Evolutionary conservation across 352 stramenopile genomes (phyloP).

Genomic region (Phytophthora litchii): DNA sequence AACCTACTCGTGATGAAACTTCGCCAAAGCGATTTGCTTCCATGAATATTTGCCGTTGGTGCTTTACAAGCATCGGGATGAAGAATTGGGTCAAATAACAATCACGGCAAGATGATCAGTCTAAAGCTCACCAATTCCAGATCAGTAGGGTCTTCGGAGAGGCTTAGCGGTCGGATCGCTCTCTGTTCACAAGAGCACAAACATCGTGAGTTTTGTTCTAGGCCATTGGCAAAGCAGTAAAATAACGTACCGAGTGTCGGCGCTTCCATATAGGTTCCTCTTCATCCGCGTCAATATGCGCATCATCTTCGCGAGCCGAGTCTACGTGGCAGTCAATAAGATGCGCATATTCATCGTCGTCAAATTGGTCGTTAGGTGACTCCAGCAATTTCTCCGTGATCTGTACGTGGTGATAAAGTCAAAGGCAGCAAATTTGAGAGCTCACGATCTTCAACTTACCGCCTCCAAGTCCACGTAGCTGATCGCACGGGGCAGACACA

Average conservation of each 20-base stretch:
- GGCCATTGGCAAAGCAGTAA: background rate
- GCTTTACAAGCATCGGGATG: slow-evolving; percentile 21
- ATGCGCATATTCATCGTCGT: slow-evolving; percentile 65
- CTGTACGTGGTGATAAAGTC: slow-evolving; percentile 21
- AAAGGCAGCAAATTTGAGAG: background rate
- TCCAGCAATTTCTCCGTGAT: slow-evolving; percentile 76
- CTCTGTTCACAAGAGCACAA: slow-evolving; percentile 30
- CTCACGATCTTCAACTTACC: slow-evolving; percentile 22
- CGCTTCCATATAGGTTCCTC: slow-evolving; percentile 54
- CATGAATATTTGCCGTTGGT: slow-evolving; percentile 70
- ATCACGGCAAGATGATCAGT: background rate
- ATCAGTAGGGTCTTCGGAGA: slow-evolving; percentile 49
- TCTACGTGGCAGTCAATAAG: slow-evolving; percentile 76
- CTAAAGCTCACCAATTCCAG: slow-evolving; percentile 57
- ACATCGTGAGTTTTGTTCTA: slow-evolving; percentile 1
- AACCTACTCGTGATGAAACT: slow-evolving; percentile 49
- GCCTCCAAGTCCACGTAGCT: slow-evolving; percentile 75
- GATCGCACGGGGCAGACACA: slow-evolving; percentile 72
- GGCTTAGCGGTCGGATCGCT: slow-evolving; percentile 42
- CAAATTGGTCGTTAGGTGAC: slow-evolving; percentile 54
- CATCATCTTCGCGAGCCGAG: slow-evolving; percentile 50
- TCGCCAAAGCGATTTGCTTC: slow-evolving; percentile 59
- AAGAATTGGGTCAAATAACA: background rate
- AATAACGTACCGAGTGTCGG: slow-evolving; percentile 38
- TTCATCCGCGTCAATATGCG: slow-evolving; percentile 17